Base-by-base conservation (phyloP, 106 monocot species). In the Phalaenopsis equestris region DNA sequence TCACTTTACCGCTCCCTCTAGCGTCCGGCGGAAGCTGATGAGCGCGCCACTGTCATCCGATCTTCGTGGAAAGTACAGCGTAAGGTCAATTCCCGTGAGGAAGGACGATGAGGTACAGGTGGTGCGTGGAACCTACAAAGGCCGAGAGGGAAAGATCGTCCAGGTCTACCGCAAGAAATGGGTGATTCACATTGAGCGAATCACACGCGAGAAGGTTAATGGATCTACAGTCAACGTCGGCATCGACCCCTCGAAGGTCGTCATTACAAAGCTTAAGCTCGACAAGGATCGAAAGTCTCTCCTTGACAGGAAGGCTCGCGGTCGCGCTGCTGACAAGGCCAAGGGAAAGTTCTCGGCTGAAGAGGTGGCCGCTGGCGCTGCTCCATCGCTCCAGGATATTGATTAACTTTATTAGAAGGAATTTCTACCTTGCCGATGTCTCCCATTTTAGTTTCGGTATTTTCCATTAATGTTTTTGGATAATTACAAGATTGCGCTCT, bases 151-250 rank as follows among this genome's bases (percentile, higher is more conserved):
- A 17, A 88, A 88, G 81, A 85, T 89, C 21, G 84, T 89, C 15
- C 89, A 89, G 76, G 89, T 89, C 11, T 89, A 89, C 86, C 89
- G 86, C 55, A 76, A 82, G 14, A 84, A 84, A 72, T 89, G 89
- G 86, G 84, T 89, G 18, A 89, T 89, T 73, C 89, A 86, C 79
- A 39, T 89, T 42, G 84, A 86, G 79, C 81, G 86, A 49, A 89
- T 89, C 77, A 89, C 89, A 23, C 75, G 84, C 16, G 86, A 89
- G 84, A 89, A 89, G 86, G 89, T 86, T 11, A 89, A 86, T 72
- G 84, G 86, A 55, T 84, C 89, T 55, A 89, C 82, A 15, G 84
- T 89, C 72, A 89, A 86, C 77, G 84, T 84, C 41, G 86, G 86
- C 18, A 84, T 86, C 79, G 67, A 84, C 76, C 84, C 89, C 0